Conservation (phyloP, 768 basidiomycete species). For the Scleroderma citrinum region DNA sequence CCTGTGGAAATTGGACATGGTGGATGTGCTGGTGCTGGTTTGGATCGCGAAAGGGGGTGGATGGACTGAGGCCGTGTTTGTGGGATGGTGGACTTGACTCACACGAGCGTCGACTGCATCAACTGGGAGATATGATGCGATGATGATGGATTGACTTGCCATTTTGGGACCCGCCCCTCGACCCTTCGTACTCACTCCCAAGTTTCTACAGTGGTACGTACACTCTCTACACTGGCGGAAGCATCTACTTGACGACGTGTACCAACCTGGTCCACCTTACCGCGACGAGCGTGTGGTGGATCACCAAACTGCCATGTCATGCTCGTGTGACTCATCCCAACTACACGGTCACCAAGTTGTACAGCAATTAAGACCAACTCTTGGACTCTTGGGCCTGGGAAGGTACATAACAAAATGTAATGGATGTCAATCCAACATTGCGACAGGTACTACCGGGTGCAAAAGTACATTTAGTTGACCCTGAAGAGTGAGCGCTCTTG, state of each 20-base stretch:
- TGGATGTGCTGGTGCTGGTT: not conserved
- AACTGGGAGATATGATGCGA: not conserved
- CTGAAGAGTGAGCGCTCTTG: constrained; percentile 11
- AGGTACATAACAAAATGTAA: no score
- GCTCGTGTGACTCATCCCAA: no score
- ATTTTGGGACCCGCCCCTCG: not conserved
- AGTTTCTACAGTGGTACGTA: not conserved
- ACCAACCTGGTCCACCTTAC: no score
- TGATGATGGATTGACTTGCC: not conserved
- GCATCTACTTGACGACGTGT: not conserved
- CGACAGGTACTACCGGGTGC: not conserved
- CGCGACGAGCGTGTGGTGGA: no score
- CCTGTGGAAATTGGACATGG: constrained; percentile 16
- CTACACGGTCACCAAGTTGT: no score
- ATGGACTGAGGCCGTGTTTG: not conserved
- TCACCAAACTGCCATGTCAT: no score
- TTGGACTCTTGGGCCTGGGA: no score
- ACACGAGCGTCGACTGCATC: no score
- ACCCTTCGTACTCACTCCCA: no score
- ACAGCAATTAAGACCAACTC: no score
- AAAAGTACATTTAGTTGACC: not conserved
- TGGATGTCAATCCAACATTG: not conserved
- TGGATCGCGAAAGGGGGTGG: not conserved
- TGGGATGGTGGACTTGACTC: not conserved
- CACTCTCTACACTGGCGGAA: not conserved